phyloP scores from a whole-genome alignment of 345 rosid species.

The Lepidium aucheri region DNA sequence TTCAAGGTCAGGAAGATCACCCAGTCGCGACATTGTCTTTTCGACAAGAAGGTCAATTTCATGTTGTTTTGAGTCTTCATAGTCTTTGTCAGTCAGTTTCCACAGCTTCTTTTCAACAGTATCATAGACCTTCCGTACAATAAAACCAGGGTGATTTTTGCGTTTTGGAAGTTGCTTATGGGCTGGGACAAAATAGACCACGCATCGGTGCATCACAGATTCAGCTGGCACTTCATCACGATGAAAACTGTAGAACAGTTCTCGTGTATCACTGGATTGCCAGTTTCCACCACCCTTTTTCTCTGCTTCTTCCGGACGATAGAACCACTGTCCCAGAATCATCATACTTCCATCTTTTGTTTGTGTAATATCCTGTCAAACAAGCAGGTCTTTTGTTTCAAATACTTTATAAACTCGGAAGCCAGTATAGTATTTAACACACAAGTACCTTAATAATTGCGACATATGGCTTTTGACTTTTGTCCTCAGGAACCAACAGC shows the following conservation, averaged over 20 bases:
- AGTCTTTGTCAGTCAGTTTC: conserved; percentile 74
- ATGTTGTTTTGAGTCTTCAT: conserved; percentile 65
- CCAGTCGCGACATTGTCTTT: conserved; percentile 55
- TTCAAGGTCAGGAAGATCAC: conserved; percentile 61
- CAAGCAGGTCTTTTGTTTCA: conserved; percentile 4
- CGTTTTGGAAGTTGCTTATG: conserved; percentile 85
- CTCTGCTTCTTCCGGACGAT: conserved; percentile 15
- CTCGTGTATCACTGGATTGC: conserved; percentile 77
- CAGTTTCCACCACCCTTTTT: conserved; percentile 91
- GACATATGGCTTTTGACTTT: conserved; percentile 80
- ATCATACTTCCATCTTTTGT: conserved; percentile 49
- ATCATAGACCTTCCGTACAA: conserved; percentile 83
- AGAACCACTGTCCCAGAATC: conserved; percentile 98
- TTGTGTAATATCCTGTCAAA: conserved; percentile 67
- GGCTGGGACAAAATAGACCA: conserved; percentile 86
- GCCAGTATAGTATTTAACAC: background rate
- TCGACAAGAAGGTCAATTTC: conserved; percentile 70
- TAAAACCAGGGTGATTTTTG: conserved; percentile 79
- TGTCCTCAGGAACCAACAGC: conserved; percentile 79
- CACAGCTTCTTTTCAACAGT: conserved; percentile 65
- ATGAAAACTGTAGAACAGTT: conserved; percentile 92
- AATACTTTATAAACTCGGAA: background rate
- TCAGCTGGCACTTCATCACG: conserved; percentile 95
- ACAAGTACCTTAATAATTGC: conserved; percentile 87
- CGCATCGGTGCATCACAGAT: conserved; percentile 96